These are phyloP conservation scores for Nigrospora oryzae DNA, from an alignment of 2,329 filamentous ascomycete species.

Conservation along the genomic window DNA sequence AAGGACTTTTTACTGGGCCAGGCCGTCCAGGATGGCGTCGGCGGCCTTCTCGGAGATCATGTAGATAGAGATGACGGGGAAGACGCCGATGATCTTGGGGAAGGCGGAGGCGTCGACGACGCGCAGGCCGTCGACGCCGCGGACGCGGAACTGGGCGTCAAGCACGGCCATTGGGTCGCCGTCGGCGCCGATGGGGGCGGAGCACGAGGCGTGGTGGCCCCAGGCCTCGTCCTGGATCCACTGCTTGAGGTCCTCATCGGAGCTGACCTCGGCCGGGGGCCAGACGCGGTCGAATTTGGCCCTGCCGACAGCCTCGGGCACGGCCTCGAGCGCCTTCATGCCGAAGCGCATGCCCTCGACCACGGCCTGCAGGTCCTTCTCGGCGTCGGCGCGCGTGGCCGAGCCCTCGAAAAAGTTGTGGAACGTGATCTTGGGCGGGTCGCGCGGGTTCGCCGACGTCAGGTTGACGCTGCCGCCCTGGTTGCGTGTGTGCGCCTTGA, in stretches of 20 bases:
- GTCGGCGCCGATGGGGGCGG: constrained; percentile 44
- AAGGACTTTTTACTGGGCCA: not conserved
- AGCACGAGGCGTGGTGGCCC: constrained; percentile 50
- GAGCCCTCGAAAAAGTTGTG: constrained; percentile 38
- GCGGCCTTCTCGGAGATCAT: constrained; percentile 52
- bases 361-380: constrained; percentile 31
- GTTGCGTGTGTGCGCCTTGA: constrained; percentile 53
- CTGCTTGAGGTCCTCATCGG: constrained; percentile 30
- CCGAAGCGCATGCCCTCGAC: constrained; percentile 36
- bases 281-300: constrained; percentile 27
- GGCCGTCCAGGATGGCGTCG: constrained; percentile 32
- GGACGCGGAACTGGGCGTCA: constrained; percentile 45
- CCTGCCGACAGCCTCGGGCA: constrained; percentile 7
- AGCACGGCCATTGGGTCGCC: constrained; percentile 44
- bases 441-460: constrained; percentile 46
- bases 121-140: constrained; percentile 41
- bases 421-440: constrained; percentile 51
- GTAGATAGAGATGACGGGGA: constrained; percentile 38
- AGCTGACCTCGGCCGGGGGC: constrained; percentile 28
- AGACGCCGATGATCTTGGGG: constrained; percentile 39
- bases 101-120: constrained; percentile 54
- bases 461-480: constrained; percentile 47
- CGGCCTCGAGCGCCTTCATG: constrained; percentile 22
- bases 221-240: constrained; percentile 41
- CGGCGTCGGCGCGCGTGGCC: constrained; percentile 12